Conservation (phyloP, 768 basidiomycete genomes). For the Tricholoma matsutake region DNA sequence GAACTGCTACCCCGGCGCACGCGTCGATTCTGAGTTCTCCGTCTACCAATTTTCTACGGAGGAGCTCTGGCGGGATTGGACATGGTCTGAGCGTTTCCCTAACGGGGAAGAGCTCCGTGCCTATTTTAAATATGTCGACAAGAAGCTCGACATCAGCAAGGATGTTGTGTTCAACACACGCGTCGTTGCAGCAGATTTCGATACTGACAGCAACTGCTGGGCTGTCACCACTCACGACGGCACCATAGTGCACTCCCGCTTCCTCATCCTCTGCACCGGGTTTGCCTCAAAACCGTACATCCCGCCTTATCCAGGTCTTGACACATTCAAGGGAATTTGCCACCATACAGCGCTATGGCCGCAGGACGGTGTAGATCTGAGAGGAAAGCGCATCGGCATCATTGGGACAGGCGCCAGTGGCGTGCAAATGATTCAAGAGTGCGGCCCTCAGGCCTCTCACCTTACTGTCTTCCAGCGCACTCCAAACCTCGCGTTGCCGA, state of each 20-base stretch:
- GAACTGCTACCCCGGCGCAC: too few relatives aligned
- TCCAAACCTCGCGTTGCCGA: slow-evolving; percentile 20
- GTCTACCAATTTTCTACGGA: slow-evolving; percentile 22
- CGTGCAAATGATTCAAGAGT: slow-evolving; percentile 25
- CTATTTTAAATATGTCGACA: slow-evolving; percentile 23
- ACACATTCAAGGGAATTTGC: slow-evolving; percentile 19
- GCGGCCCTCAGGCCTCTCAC: slow-evolving; percentile 17
- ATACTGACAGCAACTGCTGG: slow-evolving; percentile 10
- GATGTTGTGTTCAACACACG: slow-evolving; percentile 22
- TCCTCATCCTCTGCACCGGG: slow-evolving; percentile 23
- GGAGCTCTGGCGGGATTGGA: slow-evolving; percentile 26
- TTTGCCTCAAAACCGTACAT: slow-evolving; percentile 21
- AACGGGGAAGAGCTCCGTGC: slow-evolving; percentile 16
- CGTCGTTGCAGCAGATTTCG: slow-evolving; percentile 20
- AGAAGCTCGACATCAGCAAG: slow-evolving; percentile 21
- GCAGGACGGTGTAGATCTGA: slow-evolving; percentile 15
- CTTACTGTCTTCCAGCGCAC: slow-evolving; percentile 28
- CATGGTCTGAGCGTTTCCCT: slow-evolving; percentile 14
- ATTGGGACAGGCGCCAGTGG: too few relatives aligned
- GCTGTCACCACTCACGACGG: slow-evolving; percentile 19
- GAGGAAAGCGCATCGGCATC: slow-evolving; percentile 23
- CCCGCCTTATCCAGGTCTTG: slow-evolving; percentile 18
- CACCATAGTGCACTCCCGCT: slow-evolving; percentile 13
- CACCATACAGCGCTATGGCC: slow-evolving; percentile 25
- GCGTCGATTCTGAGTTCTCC: slow-evolving; percentile 22